Evolutionary conservation across 495 filamentous ascomycete species (phyloP), one percentile per base, ranked within the genome.

Genomic region (Hypoxylon lenormandii): DNA sequence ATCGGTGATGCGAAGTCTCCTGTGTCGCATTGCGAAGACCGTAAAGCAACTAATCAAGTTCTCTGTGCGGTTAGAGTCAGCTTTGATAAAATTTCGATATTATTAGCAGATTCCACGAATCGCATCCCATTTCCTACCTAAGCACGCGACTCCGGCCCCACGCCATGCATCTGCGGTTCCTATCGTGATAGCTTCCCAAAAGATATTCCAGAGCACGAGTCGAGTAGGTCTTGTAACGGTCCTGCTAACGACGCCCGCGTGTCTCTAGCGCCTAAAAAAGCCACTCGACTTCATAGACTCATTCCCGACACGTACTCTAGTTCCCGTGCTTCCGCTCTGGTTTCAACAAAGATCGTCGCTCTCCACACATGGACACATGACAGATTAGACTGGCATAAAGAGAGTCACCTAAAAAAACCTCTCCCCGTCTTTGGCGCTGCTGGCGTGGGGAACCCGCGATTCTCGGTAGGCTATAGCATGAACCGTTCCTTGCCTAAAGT

Each of bases 401-500:
- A 40, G 61, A 48, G 58, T 48, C 49, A 33, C 56, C 42, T 36
- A 66, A 52, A 38, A 64, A 65, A 45, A 30, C 38, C 52, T 51
- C 47, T 62, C 52, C 58, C 52, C 46, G 33, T 63, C 50, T 51
- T 51, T 63, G 57, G 68, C 47, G 52, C 58, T 60, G 58, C 54
- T 68, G 60, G 70, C 73, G 73, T 66, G 74, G 74, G 68, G 72
- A 72, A 75, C 51, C 51, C 70, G 65, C 42, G 49, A 71, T 58
- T 60, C 49, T 72, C 66, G 70, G 55, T 47, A 75, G 75, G 75
- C 67, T 76, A 78, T 77, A 78, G 78, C 78, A 78, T 79, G 78
- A 78, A 77, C 68, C 56, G 57, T 72, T 76, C 61, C 72, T 79
- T 63, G 77, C 76, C 79, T 80, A 80, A 80, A 71, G 57, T 71